phyloP scores from a whole-genome alignment of 139 green algal genomes.

The Spirogloea muscicola region DNA sequence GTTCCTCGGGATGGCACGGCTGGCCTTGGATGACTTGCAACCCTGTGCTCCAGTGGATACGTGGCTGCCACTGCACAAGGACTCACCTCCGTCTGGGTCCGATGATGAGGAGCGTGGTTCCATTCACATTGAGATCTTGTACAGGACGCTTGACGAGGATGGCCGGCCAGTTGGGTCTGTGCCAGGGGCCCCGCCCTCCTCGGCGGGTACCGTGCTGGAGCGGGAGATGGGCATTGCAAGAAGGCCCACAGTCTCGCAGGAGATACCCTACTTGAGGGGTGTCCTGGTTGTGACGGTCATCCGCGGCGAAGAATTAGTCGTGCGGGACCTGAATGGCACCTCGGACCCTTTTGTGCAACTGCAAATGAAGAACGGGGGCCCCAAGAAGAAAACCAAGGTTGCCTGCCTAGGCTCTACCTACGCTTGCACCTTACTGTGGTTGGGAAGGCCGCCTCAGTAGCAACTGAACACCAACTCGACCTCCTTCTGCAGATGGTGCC shows the following conservation, averaged over 20 bases:
- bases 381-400: constrained; percentile 9
- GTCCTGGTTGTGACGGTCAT: constrained; percentile 27
- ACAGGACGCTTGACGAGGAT: constrained; percentile 13
- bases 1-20: constrained; percentile 18
- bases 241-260: too few species aligned
- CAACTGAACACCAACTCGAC: too few species aligned
- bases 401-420: too few species aligned
- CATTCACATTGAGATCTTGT: constrained; percentile 39
- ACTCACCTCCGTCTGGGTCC: too few species aligned
- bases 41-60: not conserved
- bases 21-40: constrained; percentile 5
- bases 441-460: too few species aligned
- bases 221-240: constrained; percentile 7
- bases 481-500: constrained; percentile 16
- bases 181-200: not conserved
- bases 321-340: constrained; percentile 19
- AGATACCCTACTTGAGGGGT: constrained; percentile 28
- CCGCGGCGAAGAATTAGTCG: constrained; percentile 5
- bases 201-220: not conserved
- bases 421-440: too few species aligned
- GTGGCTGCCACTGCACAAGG: constrained; percentile 30
- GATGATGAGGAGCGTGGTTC: too few species aligned
- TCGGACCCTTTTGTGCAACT: constrained; percentile 32
- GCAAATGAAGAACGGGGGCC: not conserved
- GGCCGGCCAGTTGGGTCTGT: not conserved